Conservation (phyloP, 1,139 yeast species). For the Debaryomycetaceae sp. region DNA sequence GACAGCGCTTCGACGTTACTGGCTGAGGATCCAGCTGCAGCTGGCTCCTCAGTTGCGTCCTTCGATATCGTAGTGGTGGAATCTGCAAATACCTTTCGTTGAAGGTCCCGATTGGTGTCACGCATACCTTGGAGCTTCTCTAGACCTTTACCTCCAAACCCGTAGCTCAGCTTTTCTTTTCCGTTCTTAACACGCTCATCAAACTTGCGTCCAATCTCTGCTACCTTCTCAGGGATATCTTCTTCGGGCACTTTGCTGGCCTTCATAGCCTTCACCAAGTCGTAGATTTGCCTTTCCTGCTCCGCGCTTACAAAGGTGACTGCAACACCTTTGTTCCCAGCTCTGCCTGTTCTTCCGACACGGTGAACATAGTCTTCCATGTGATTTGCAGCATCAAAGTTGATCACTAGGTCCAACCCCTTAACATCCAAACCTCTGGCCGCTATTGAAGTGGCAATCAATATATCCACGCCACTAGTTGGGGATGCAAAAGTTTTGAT, state of each 20-base stretch:
- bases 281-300: conserved; percentile 70
- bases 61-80: background rate
- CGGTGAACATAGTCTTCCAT: conserved; percentile 96
- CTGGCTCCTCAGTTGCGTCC: background rate
- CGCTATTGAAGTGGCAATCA: conserved; percentile 90
- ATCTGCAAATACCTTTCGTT: conserved; percentile 37
- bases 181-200: conserved; percentile 65
- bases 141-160: conserved; percentile 93
- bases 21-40: background rate
- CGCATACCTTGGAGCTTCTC: conserved; percentile 74
- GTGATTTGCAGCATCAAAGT: conserved; percentile 87
- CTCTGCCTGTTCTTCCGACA: conserved; percentile 96
- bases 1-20: background rate
- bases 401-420: conserved; percentile 72
- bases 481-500: conserved; percentile 61
- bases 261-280: conserved; percentile 67
- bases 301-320: conserved; percentile 63
- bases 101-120: conserved; percentile 50
- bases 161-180: conserved; percentile 62
- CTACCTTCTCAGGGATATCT: conserved; percentile 47
- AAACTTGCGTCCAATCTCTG: conserved; percentile 54
- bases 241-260: conserved; percentile 44
- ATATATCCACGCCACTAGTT: conserved; percentile 53
- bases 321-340: conserved; percentile 76
- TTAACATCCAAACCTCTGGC: conserved; percentile 94